Evolutionary conservation across 139 green algal genomes (phyloP).

Genomic region (Chlamydomonas eustigma): DNA sequence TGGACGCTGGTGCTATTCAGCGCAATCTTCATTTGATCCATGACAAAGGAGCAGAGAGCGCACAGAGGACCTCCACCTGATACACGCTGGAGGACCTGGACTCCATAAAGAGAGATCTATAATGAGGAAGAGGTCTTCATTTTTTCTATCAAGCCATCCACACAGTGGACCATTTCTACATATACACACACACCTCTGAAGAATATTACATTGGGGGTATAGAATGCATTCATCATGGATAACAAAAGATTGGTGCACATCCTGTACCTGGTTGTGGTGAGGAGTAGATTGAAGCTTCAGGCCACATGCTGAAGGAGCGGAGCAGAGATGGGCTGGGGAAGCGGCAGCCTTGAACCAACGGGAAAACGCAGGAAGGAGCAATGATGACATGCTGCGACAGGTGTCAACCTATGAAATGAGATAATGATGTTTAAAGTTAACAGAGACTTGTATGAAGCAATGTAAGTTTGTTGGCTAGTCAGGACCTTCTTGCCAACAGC

Average conservation of each 20-base stretch:
- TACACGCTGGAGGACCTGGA: background rate
- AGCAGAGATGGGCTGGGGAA: slow-evolving; percentile 28
- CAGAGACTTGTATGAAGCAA: no score
- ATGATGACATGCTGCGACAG: slow-evolving; percentile 30
- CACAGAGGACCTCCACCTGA: slow-evolving; percentile 19
- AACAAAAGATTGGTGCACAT: no score
- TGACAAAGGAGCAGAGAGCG: slow-evolving; percentile 31
- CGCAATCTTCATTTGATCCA: slow-evolving; percentile 11
- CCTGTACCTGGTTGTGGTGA: no score
- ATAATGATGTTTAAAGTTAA: background rate
- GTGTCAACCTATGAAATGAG: background rate
- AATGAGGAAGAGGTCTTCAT: background rate
- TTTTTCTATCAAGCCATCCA: no score
- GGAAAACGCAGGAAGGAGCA: slow-evolving; percentile 27
- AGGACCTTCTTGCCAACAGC: no score
- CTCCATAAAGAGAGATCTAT: background rate
- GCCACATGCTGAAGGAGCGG: slow-evolving; percentile 19
- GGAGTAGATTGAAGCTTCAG: slow-evolving; percentile 4
- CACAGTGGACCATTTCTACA: no score
- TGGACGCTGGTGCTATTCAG: slow-evolving; percentile 10
- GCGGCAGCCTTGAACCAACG: slow-evolving; percentile 22
- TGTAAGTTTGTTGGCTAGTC: no score
- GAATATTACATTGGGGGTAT: no score
- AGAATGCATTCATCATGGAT: no score
- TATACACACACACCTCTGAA: no score